Evolutionary conservation across 2,329 filamentous ascomycete genomes (phyloP), one percentile per base, ranked within the genome.

Genomic region (Annulohypoxylon truncatum): DNA sequence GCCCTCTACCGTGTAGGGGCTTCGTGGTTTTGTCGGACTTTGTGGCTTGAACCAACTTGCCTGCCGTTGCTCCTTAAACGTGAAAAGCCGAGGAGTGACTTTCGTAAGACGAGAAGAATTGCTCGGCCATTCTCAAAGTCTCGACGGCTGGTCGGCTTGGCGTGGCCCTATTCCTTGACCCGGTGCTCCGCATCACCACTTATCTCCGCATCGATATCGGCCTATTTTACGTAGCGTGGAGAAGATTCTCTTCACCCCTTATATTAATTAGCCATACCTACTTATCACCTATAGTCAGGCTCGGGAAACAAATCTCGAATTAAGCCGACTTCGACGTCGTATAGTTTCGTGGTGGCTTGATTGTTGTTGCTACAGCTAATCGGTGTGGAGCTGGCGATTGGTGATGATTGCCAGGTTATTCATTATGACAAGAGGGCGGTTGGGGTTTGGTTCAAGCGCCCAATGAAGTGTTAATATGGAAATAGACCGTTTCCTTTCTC

Each of bases 381-480:
- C 58, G 58, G 61, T 58, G 59, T 48, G 53, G 52, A 56, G 31
- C 55, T 54, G 44, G 38, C 40, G 35, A 54, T 42, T 38, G 55
- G 60, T 53, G 53, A 70, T 66, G 65, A 72, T 72, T 70, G 64
- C 63, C 69, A 57, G 69, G 56, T 67, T 64, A 68, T 61, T 64
- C 48, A 53, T 42, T 46, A 55, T 63, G 51, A 54, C 15, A 52
- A 64, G 52, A 61, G 53, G 48, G 67, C 66, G 67, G 61, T 66
- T 71, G 63, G 68, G 46, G 57, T 60, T 60, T 67, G 58, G 40
- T 48, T 68, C 58, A 64, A 71, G 64, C 68, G 60, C 66, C 72
- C 69, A 73, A 73, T 74, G 71, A 67, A 75, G 71, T 72, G 66
- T 68, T 72, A 73, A 73, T 71, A 64, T 73, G 69, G 69, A 72